These are phyloP conservation scores for Mortierella sp. DNA, from an alignment of 371 early-diverging fungal genomes.

Conservation along the genomic window DNA sequence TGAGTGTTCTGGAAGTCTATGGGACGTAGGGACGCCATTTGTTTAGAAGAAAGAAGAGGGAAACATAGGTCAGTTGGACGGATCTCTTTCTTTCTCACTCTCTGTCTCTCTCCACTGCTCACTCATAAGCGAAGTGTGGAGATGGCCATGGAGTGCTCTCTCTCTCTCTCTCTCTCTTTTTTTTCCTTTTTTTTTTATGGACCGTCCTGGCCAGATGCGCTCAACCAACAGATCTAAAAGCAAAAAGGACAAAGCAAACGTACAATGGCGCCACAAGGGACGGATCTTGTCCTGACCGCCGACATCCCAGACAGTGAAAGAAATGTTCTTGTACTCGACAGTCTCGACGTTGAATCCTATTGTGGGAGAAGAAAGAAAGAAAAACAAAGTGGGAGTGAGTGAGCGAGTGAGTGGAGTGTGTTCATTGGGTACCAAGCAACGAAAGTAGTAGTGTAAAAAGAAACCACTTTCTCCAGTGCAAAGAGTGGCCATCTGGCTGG, in stretches of 20 bases:
- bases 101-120: neutral
- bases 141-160: too few species aligned
- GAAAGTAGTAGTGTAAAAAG: neutral
- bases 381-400: neutral
- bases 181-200: too few species aligned
- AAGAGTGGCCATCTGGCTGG: neutral
- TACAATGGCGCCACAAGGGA: slow-evolving; percentile 89
- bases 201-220: too few species aligned
- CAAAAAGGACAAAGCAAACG: slow-evolving; percentile 36
- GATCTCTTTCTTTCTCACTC: neutral
- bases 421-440: neutral
- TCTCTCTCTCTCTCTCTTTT: too few species aligned
- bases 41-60: neutral
- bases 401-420: neutral
- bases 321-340: slow-evolving; percentile 96
- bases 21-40: slow-evolving; percentile 40
- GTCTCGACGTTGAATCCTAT: slow-evolving; percentile 98
- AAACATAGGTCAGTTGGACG: neutral
- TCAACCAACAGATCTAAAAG: slow-evolving; percentile 2
- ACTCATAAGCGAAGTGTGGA: too few species aligned
- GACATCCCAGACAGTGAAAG: slow-evolving; percentile 98
- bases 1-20: slow-evolving; percentile 88
- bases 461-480: neutral
- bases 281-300: slow-evolving; percentile 98
- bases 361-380: slow-evolving; percentile 5